Evolutionary conservation across 306 rosid species (phyloP).

Genomic region (Styphnolobium japonicum): DNA sequence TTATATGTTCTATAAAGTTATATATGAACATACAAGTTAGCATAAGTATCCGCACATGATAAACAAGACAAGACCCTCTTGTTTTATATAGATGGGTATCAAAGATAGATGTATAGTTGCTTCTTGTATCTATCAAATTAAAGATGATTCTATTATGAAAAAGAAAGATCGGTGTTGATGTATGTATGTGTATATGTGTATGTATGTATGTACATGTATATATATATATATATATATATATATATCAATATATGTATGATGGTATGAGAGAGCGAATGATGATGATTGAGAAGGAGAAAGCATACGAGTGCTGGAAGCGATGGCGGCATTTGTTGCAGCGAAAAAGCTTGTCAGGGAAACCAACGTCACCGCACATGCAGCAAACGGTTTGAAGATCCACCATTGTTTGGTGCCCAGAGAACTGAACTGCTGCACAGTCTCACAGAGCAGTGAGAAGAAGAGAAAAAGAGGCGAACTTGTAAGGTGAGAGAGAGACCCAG

Average conservation of each 20-base stretch:
- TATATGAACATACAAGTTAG: neutral
- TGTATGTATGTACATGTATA: neutral
- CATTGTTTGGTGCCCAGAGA: conserved; percentile 34
- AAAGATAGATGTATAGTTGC: neutral
- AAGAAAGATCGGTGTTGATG: neutral
- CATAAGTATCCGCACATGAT: neutral
- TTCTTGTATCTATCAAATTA: neutral
- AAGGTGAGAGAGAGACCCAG: neutral
- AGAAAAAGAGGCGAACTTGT: neutral
- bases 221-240: no score
- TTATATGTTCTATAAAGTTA: neutral
- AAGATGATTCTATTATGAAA: neutral
- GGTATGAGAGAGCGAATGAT: neutral
- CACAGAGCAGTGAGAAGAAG: neutral
- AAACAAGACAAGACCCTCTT: neutral
- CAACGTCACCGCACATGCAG: conserved; percentile 98
- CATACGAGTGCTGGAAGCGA: conserved; percentile 96
- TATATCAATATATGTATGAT: neutral
- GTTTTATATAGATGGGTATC: neutral
- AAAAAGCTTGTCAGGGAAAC: conserved; percentile 93
- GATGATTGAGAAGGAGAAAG: neutral
- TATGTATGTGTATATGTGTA: neutral
- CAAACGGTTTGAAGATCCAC: conserved; percentile 87
- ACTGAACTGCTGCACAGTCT: neutral
- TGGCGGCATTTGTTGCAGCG: conserved; percentile 87